Base-by-base conservation (phyloP, 257 asterid species). In the Nicotiana paniculata region DNA sequence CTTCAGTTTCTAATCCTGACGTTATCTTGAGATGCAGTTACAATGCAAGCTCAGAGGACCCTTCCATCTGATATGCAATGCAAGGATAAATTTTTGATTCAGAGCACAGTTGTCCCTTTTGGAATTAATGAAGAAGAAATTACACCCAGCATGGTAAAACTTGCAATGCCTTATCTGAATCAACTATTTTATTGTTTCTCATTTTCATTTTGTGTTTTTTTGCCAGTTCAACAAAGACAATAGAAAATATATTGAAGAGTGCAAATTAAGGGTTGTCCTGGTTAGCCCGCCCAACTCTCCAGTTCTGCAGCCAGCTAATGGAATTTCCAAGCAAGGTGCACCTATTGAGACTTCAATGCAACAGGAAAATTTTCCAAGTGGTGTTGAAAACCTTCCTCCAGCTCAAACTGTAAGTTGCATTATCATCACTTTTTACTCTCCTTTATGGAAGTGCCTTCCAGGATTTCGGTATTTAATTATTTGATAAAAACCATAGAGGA, bases 81-180 rank as follows among this genome's bases (percentile, higher is more conserved):
- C 91, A 95, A 93, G 88, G 98, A 95, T 79, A 95, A 95, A 88
- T 95, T 95, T 83, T 84, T 95, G 85, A 84, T 95, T 85, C 98
- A 95, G 90, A 84, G 93, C 88, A 90, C 97, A 9, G 88, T 92
- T 83, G 93, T 91, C 58, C 93, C 96, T 7, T 90, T 85, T 88
- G 97, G 97, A 84, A 89, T 89, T 82, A 85, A 87, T 58, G 97
- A 93, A 77, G 98, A 93, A 57, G 95, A 89, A 77, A 91, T 92
- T 79, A 85, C 90, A 39, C 84, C 97, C 84, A 84, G 86, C 88
- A 88, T 95, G 95, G 98, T 95, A 91, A 68, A 90, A 76, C 6
- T 57, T 85, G 81, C 82, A 84, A 11, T 35, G 77, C 58, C 15
- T 43, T 37, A 26, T 86, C 80, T 48, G 9, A 69, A 74, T 48